Evolutionary conservation across 345 rosid genomes (phyloP), one percentile per base, ranked within the genome.

Genomic region (Crucihimalaya himalaica): DNA sequence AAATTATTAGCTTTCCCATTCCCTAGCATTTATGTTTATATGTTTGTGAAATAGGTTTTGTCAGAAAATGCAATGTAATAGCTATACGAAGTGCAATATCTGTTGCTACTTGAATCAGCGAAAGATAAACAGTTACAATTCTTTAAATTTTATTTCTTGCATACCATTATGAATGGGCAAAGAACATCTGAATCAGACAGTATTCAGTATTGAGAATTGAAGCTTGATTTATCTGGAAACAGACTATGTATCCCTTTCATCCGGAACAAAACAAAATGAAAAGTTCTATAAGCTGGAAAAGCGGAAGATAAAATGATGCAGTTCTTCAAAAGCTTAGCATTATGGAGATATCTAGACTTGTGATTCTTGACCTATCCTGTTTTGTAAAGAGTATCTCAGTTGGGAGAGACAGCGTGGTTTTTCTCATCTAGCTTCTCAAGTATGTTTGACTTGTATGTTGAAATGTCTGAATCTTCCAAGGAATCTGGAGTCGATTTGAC

Each of bases 391-490:
- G 27, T 29, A 68, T 15, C 29, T 75, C 34, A 60, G 13, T 23
- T 67, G 63, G 85, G 70, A 42, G 72, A 68, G 42, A 72, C 39
- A 9, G 78, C 73, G 11, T 65, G 68, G 77, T 66, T 80, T 71
- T 80, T 61, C 28, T 89, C 92, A 80, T 80, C 83, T 71, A 90
- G 87, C 71, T 86, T 86, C 80, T 86, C 84, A 29, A 92, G 81
- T 79, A 95, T 80, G 81, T 72, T 77, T 40, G 84, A 82, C 77
- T 81, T 88, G 77, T 74, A 85, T 37, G 63, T 82, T 61, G 79
- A 81, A 7, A 86, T 76, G 68, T 87, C 97, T n/a, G 71, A 74
- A 37, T 87, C 88, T 73, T 86, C 83, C 4, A 63, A 51, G 4
- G 89, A 86, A 70, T 80, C 84, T 29, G 92, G 86, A 5, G 80